Evolutionary conservation across 2,329 filamentous ascomycete genomes (phyloP), one percentile per base, ranked within the genome.

Genomic region (Mycosphaerella sp.): DNA sequence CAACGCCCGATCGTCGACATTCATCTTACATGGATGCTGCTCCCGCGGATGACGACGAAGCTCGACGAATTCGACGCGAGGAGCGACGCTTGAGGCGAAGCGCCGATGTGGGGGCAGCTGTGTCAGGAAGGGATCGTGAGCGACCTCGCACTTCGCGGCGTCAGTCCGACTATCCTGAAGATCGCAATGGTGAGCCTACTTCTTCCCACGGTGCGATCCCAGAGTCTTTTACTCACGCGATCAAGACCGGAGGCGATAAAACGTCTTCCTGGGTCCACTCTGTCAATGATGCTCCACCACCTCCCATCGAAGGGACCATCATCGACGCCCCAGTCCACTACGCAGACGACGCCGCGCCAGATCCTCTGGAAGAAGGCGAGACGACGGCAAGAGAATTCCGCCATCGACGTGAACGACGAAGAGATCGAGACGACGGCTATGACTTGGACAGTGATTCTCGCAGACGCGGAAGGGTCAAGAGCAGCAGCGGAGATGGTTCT

Each of bases 201-300:
- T 50, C 58, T 40, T 53, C 57, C 49, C 56, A 55, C 42, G 44
- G 45, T 43, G 36, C 46, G 9, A 42, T 52, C 46, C 58, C 55
- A 14, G 49, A 56, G 34, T 57, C 62, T 25, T 44, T 56, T 50
- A 59, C 61, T 60, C 63, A 63, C 59, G 61, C 55, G 34, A 59
- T 62, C 50, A 61, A 63, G 55, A 57, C 58, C 57, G 62, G 62
- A 50, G 68, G 70, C 44, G 73, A 76, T 64, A 76, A 76, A 64
- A 76, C 74, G 4, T 69, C 69, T 1, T 74, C 71, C 0, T 77
- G 74, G 74, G 73, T 77, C 7, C 64, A 75, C 51, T 71, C 66
- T 1, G 59, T 77, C 44, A 71, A 68, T 45, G 68, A 71, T 41
- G 71, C 74, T 3, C 69, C 71, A 4, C 73, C 73, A 3, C 70